Evolutionary conservation across 805 yeast genomes (phyloP), one percentile per base, ranked within the genome.

Genomic region (Yamadazyma sp.): DNA sequence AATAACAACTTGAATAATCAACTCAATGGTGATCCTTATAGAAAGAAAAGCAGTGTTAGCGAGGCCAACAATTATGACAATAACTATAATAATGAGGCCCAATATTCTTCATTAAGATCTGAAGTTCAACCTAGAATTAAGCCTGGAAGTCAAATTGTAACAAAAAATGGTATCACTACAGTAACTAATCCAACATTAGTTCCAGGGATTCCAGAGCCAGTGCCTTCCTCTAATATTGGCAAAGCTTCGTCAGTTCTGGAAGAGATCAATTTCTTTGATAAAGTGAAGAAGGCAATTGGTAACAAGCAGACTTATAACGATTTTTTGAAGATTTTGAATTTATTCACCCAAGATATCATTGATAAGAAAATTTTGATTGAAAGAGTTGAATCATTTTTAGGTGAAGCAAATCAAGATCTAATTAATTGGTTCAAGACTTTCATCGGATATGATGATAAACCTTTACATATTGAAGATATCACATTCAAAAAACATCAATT

Each of bases 281-380:
- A 82, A 53, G 96, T 86, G 22, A 91, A 91, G 64, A 86, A 84
- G 55, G 80, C 80, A 5, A 80, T 93, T 50, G 88, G 88, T 14
- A 87, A 86, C 57, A 89, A 87, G 55, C 95, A 84, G 57, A 76
- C 87, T 9, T 93, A 93, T 60, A 84, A 84, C 48, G 98, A 93
- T 64, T 93, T 93, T 57, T 69, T 93, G 56, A 94, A 94, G 58
- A 71, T 91, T 38, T 65, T 93, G 47, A 87, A 91, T 49, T 67
- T 93, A 49, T 93, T 79, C 52, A 83, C 96, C 2, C 96, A 89
- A 55, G 96, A 88, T 50, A 78, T 93, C 39, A 82, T 93, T 45
- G 96, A 87, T 54, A 82, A 83, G 44, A 75, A 71, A 36, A 81
- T 91, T 11, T 71, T 93, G 39, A 86, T 91, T 23, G 88, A 80